A percentile compares a stretch with the other conserved stretches of the same genome.
phyloP scores from a whole-genome alignment of 441 rosid species.

The Eruca vesicaria region DNA sequence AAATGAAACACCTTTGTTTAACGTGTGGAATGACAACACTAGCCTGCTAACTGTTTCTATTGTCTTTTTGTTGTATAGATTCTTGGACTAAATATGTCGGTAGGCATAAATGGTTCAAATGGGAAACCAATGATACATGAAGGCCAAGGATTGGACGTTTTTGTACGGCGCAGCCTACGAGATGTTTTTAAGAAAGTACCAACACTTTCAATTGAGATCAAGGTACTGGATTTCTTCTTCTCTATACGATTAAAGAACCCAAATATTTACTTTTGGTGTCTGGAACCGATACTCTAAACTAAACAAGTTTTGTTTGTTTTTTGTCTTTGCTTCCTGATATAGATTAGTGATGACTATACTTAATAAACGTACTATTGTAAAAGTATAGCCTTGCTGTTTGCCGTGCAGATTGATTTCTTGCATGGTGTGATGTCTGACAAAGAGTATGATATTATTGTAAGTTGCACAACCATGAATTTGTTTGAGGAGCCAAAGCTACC shows the following conservation, averaged over 20 bases:
- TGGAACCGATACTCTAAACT: slow-evolving; percentile 14
- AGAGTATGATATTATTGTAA: slow-evolving; percentile 82
- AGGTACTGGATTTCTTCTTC: slow-evolving; percentile 49
- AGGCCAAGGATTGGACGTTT: slow-evolving; percentile 85
- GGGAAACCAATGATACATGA: slow-evolving; percentile 94
- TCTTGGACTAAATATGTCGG: slow-evolving; percentile 93
- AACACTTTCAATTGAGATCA: slow-evolving; percentile 81
- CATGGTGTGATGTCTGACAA: slow-evolving; percentile 89
- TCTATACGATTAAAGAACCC: slow-evolving; percentile 10
- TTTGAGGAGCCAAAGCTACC: slow-evolving; percentile 88
- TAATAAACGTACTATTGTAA: background rate
- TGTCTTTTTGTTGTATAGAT: slow-evolving; percentile 55
- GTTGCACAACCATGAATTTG: slow-evolving; percentile 70
- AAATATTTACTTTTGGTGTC: slow-evolving; percentile 6
- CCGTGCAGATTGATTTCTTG: slow-evolving; percentile 82
- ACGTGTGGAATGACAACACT: slow-evolving; percentile 11
- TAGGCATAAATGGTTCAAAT: slow-evolving; percentile 77
- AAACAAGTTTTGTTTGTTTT: background rate
- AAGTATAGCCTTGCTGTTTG: slow-evolving; percentile 21
- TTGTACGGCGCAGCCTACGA: slow-evolving; percentile 90
- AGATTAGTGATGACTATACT: slow-evolving; percentile 5
- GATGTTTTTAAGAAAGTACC: slow-evolving; percentile 97
- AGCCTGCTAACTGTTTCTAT: slow-evolving; percentile 20
- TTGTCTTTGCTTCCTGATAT: slow-evolving; percentile 1
- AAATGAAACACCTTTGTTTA: background rate